These are phyloP conservation scores for Aspergillus ochraceoroseus DNA, from an alignment of 2,329 filamentous ascomycete species.

Conservation along the genomic window DNA sequence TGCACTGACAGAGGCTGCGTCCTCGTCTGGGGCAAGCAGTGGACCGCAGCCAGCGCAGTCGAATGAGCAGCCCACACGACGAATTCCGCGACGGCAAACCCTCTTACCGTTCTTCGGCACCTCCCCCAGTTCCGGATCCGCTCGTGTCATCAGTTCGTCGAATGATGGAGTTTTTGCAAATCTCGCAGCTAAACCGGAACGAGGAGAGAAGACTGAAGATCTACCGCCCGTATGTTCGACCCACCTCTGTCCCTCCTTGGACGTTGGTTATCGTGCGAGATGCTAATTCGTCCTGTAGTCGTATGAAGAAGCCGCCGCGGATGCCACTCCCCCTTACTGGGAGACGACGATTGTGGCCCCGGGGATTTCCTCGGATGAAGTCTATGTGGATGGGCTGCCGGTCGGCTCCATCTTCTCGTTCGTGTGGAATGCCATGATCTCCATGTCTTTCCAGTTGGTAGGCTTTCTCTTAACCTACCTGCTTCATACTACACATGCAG, in stretches of 20 bases:
- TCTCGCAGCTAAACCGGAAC: conserved; percentile 81
- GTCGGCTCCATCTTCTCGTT: conserved; percentile 80
- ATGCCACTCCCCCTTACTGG: conserved; percentile 96
- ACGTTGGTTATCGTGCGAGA: no score
- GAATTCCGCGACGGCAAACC: conserved; percentile 48
- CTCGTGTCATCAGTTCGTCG: conserved; percentile 63
- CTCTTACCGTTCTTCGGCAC: conserved; percentile 51
- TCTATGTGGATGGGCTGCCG: conserved; percentile 93
- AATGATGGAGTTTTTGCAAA: conserved; percentile 97
- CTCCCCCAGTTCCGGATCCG: conserved; percentile 35
- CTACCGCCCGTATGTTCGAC: conserved; percentile 72
- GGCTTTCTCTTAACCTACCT: conserved; percentile 98
- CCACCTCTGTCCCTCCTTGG: neutral
- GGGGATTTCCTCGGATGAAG: conserved; percentile 85
- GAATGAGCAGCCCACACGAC: conserved; percentile 18
- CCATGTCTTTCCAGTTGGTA: conserved; percentile 93
- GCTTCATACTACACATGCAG: conserved; percentile 93
- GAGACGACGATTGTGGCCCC: conserved; percentile 96
- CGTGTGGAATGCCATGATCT: conserved; percentile 81
- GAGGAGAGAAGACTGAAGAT: conserved; percentile 77
- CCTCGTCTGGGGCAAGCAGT: conserved; percentile 26
- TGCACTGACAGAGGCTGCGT: conserved; percentile 15
- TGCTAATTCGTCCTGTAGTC: no score
- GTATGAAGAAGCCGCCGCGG: conserved; percentile 96
- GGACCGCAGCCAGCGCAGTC: conserved; percentile 17